Conservation (phyloP, 495 filamentous ascomycete genomes). For the Penicillium bialowiezense region DNA sequence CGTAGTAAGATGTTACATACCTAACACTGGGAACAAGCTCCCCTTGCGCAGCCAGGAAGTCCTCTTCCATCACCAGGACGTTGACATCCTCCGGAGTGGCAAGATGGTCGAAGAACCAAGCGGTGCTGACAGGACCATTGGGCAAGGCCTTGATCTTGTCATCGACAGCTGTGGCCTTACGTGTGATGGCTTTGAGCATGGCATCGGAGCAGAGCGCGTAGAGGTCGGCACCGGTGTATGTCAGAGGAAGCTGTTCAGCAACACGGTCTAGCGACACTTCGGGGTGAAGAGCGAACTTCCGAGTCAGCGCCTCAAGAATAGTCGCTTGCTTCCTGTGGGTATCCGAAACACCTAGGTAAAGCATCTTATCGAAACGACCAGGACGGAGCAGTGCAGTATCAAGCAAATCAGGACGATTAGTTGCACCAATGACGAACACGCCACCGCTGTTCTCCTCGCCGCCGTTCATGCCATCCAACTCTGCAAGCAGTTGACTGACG, state of each 20-base stretch:
- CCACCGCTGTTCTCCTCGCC: conserved; percentile 81
- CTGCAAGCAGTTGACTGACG: conserved; percentile 90
- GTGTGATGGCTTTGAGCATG: conserved; percentile 97
- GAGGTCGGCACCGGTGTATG: conserved; percentile 94
- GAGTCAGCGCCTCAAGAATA: conserved; percentile 89
- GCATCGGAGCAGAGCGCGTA: conserved; percentile 96
- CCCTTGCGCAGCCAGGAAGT: conserved; percentile 74
- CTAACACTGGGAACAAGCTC: conserved; percentile 91
- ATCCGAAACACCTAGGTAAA: conserved; percentile 93
- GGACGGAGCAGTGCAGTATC: conserved; percentile 89
- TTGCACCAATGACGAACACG: conserved; percentile 97
- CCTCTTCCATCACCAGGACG: conserved; percentile 82
- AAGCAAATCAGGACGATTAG: conserved; percentile 89
- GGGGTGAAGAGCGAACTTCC: conserved; percentile 85
- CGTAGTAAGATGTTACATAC: too few species aligned
- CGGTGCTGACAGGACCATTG: conserved; percentile 66
- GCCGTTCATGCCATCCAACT: conserved; percentile 96
- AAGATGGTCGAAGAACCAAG: conserved; percentile 92
- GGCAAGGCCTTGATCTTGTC: conserved; percentile 66
- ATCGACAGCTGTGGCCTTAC: conserved; percentile 82
- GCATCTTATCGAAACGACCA: conserved; percentile 97
- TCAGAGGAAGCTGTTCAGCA: conserved; percentile 80
- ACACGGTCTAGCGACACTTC: conserved; percentile 70
- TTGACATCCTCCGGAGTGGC: conserved; percentile 77
- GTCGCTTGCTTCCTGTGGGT: conserved; percentile 95